A percentile compares a stretch with the other conserved stretches of the same genome.
These are phyloP conservation scores for Colletotrichum ledebouriae DNA, from an alignment of 2,329 filamentous ascomycete genomes.

Conservation along the genomic window DNA sequence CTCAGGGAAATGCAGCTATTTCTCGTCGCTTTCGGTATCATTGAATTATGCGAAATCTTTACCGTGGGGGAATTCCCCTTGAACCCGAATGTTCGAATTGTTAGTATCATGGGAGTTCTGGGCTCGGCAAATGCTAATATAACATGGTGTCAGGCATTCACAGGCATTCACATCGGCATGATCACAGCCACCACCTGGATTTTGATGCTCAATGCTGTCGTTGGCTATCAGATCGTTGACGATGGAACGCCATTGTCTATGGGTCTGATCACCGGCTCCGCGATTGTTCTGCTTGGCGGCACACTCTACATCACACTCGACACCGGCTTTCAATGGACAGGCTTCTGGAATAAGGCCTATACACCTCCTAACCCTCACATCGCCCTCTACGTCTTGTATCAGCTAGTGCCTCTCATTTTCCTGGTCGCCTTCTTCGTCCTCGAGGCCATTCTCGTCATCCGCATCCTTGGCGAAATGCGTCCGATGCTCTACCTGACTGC, in stretches of 20 bases:
- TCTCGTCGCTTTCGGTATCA: constrained; percentile 85
- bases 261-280: constrained; percentile 79
- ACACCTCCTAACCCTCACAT: constrained; percentile 76
- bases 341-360: constrained; percentile 76
- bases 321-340: constrained; percentile 88
- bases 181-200: constrained; percentile 93
- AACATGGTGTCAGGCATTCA: constrained; percentile 75
- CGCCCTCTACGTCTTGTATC: constrained; percentile 93
- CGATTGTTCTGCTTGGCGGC: constrained; percentile 81
- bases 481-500: constrained; percentile 90
- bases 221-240: constrained; percentile 93
- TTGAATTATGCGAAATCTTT: constrained; percentile 97
- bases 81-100: constrained; percentile 76
- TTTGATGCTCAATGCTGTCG: constrained; percentile 89
- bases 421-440: constrained; percentile 89
- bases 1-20: constrained; percentile 96
- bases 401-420: constrained; percentile 89
- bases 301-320: constrained; percentile 97
- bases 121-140: too few relatives aligned
- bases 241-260: constrained; percentile 91
- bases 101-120: constrained; percentile 57
- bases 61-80: constrained; percentile 92
- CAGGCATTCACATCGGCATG: constrained; percentile 88
- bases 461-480: constrained; percentile 86
- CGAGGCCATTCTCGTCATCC: constrained; percentile 85